These are phyloP conservation scores for Nemania sp. DNA, from an alignment of 2,329 filamentous ascomycete species.

Conservation along the genomic window DNA sequence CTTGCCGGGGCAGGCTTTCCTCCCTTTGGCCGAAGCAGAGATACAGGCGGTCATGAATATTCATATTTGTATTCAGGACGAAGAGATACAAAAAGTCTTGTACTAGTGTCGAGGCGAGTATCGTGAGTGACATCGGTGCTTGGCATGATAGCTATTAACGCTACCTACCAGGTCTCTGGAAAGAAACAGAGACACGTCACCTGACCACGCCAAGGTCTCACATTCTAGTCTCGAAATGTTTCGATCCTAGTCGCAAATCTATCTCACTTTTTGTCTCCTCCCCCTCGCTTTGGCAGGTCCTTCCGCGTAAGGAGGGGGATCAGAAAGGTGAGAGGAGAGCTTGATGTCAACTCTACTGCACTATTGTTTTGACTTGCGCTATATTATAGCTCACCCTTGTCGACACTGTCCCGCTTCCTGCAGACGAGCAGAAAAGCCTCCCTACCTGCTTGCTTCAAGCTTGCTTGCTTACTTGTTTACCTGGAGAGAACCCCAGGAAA, in stretches of 20 bases:
- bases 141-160: slow-evolving; percentile 17
- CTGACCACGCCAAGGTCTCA: slow-evolving; percentile 33
- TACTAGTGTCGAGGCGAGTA: not conserved
- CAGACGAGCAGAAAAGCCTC: not conserved
- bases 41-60: not conserved
- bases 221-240: slow-evolving; percentile 19
- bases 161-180: slow-evolving; percentile 1
- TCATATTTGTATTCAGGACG: not conserved
- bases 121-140: slow-evolving; percentile 26
- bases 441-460: not conserved
- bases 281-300: slow-evolving; percentile 34
- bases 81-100: slow-evolving; percentile 1
- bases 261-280: slow-evolving; percentile 12
- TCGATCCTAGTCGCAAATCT: slow-evolving; percentile 24
- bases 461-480: not conserved
- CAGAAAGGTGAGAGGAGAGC: slow-evolving; percentile 13
- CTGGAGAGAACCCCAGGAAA: slow-evolving; percentile 26
- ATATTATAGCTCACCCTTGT: slow-evolving; percentile 31
- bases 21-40: slow-evolving; percentile 34
- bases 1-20: slow-evolving; percentile 4
- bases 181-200: slow-evolving; percentile 30
- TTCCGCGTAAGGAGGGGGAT: slow-evolving; percentile 11
- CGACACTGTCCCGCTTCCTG: slow-evolving; percentile 15
- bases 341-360: not conserved
- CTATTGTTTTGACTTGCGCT: slow-evolving; percentile 21